Conservation (phyloP, 192 early-diverging fungal genomes). For the Umbelopsis isabellina region DNA sequence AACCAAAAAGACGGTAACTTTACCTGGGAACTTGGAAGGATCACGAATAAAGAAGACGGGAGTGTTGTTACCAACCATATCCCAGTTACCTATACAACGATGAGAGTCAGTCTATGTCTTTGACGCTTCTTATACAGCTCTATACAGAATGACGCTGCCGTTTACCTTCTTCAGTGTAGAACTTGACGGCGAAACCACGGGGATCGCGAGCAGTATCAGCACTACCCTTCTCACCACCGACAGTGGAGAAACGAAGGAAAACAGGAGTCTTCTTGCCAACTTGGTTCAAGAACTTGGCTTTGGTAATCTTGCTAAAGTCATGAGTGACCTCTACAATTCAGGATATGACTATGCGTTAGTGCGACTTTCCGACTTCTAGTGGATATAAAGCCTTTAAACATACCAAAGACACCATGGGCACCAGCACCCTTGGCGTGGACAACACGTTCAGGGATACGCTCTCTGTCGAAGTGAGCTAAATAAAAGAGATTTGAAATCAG, state of each 20-base stretch:
- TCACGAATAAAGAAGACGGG: conserved; percentile 86
- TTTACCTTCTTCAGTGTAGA: conserved; percentile 79
- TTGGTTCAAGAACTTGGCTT: conserved; percentile 71
- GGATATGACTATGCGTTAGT: background rate
- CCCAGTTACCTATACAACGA: conserved; percentile 66
- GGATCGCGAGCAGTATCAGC: conserved; percentile 81
- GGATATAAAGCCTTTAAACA: background rate
- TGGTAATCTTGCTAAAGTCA: conserved; percentile 69
- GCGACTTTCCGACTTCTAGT: background rate
- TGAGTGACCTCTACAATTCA: conserved; percentile 62
- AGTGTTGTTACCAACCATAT: conserved; percentile 87
- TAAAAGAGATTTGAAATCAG: background rate
- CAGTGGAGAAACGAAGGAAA: conserved; percentile 82
- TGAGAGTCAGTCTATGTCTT: conserved; percentile 1
- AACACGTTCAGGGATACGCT: conserved; percentile 80
- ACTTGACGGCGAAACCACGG: conserved; percentile 83
- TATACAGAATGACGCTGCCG: background rate
- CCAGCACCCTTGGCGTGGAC: conserved; percentile 82
- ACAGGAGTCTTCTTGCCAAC: conserved; percentile 80
- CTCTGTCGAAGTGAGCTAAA: conserved; percentile 71
- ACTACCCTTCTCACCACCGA: conserved; percentile 73
- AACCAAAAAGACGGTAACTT: background rate
- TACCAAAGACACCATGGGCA: conserved; percentile 77
- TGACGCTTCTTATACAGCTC: background rate
- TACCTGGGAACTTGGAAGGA: conserved; percentile 73